Conservation (phyloP, 768 basidiomycete genomes). For the Kwoniella pini region DNA sequence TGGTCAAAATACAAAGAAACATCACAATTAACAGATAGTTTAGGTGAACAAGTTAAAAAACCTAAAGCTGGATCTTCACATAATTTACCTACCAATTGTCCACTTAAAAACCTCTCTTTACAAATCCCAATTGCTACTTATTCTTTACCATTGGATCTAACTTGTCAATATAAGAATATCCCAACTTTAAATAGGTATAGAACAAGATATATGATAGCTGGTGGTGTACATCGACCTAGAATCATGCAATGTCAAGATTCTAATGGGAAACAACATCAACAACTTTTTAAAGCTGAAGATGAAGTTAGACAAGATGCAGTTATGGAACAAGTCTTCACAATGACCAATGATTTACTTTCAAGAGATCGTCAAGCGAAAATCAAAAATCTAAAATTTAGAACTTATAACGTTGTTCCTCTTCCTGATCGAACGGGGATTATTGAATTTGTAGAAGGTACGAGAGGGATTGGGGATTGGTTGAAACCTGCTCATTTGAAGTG, state of each 20-base stretch:
- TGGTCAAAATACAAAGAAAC: conserved; percentile 34
- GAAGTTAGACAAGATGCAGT: conserved; percentile 96
- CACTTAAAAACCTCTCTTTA: conserved; percentile 61
- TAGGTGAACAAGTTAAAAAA: neutral
- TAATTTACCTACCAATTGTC: conserved; percentile 16
- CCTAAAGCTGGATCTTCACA: conserved; percentile 14
- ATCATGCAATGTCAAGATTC: conserved; percentile 69
- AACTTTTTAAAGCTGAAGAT: conserved; percentile 93
- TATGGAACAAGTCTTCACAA: conserved; percentile 95
- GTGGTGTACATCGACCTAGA: conserved; percentile 82
- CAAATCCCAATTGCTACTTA: conserved; percentile 82
- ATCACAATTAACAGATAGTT: conserved; percentile 6
- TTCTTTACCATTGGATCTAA: conserved; percentile 68
- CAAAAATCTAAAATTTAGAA: conserved; percentile 72
- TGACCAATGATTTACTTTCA: conserved; percentile 76
- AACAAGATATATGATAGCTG: conserved; percentile 63
- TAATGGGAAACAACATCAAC: conserved; percentile 68
- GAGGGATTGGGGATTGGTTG: conserved; percentile 67
- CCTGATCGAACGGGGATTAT: conserved; percentile 76
- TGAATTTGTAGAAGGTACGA: conserved; percentile 84
- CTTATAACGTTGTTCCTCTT: conserved; percentile 87
- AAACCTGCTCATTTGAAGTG: conserved; percentile 65
- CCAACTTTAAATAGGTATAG: conserved; percentile 71
- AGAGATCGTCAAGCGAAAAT: conserved; percentile 74
- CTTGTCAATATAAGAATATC: conserved; percentile 67